A percentile compares a stretch with the other conserved stretches of the same genome.
Evolutionary conservation across 208 protist species (phyloP).

Genomic region (Porcisia deanei): DNA sequence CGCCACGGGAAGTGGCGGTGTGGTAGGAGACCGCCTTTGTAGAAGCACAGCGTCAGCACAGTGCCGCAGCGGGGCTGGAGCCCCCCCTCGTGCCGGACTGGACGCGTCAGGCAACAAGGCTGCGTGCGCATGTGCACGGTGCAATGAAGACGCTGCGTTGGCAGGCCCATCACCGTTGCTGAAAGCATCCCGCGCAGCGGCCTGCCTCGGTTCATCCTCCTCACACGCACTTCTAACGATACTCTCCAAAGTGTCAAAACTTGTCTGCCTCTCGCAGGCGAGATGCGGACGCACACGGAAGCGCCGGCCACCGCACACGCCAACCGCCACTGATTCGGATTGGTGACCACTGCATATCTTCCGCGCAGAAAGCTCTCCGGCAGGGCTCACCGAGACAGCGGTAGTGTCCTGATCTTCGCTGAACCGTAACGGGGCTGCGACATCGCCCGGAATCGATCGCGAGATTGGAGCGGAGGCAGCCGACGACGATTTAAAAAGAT

Average conservation of each 20-base stretch:
- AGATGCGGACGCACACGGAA: constrained; percentile 4
- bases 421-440: background rate
- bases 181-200: background rate
- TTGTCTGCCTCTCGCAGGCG: background rate
- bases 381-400: background rate
- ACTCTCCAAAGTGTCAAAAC: background rate
- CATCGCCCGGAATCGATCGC: background rate
- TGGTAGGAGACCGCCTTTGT: constrained; percentile 1
- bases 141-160: background rate
- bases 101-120: background rate
- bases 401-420: background rate
- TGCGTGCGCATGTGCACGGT: background rate
- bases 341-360: background rate
- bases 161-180: background rate
- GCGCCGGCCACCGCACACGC: background rate
- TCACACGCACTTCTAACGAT: background rate
- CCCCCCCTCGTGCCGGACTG: background rate
- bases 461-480: background rate
- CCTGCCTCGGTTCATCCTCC: background rate
- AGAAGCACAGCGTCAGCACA: background rate
- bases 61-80: background rate
- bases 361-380: background rate
- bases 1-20: constrained; percentile 30
- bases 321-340: background rate
- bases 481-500: constrained; percentile 14